Evolutionary conservation across 306 rosid species (phyloP).

Genomic region (Glycine latifolia): DNA sequence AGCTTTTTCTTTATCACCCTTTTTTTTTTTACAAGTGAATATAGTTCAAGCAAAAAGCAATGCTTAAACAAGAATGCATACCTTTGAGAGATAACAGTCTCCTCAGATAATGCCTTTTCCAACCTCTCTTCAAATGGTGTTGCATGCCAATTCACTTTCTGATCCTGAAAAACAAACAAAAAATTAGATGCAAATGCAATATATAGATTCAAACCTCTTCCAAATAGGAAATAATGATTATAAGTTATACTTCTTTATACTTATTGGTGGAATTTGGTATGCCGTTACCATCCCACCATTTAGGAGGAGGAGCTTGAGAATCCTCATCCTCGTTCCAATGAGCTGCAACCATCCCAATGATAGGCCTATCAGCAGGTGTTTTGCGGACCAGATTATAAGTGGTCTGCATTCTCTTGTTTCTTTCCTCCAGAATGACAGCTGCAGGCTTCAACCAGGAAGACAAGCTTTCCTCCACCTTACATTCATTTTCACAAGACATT

Average conservation of each 20-base stretch:
- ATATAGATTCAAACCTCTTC: slow-evolving; percentile 1
- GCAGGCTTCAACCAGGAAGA: slow-evolving; percentile 83
- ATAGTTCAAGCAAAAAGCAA: slow-evolving; percentile 21
- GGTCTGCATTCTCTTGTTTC: slow-evolving; percentile 50
- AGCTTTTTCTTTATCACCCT: not conserved
- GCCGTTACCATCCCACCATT: slow-evolving; percentile 94
- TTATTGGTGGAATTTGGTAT: slow-evolving; percentile 93
- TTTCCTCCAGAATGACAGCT: slow-evolving; percentile 53
- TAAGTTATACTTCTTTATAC: slow-evolving; percentile 80
- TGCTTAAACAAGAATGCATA: slow-evolving; percentile 27
- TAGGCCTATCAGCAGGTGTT: slow-evolving; percentile 80
- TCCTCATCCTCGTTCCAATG: slow-evolving; percentile 80
- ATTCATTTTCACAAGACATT: slow-evolving; percentile 51
- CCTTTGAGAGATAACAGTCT: slow-evolving; percentile 68
- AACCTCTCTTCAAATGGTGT: slow-evolving; percentile 93
- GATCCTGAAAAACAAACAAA: slow-evolving; percentile 67
- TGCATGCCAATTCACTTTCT: slow-evolving; percentile 96
- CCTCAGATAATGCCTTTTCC: slow-evolving; percentile 92
- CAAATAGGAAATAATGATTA: slow-evolving; percentile 14
- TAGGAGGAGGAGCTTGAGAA: slow-evolving; percentile 67
- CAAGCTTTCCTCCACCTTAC: slow-evolving; percentile 70
- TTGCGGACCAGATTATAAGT: slow-evolving; percentile 47
- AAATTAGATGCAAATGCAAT: slow-evolving; percentile 38
- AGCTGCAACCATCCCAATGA: slow-evolving; percentile 92
- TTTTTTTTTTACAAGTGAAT: not conserved